phyloP scores from a whole-genome alignment of 176 grass and related monocot species.

The Paspalum notatum region DNA sequence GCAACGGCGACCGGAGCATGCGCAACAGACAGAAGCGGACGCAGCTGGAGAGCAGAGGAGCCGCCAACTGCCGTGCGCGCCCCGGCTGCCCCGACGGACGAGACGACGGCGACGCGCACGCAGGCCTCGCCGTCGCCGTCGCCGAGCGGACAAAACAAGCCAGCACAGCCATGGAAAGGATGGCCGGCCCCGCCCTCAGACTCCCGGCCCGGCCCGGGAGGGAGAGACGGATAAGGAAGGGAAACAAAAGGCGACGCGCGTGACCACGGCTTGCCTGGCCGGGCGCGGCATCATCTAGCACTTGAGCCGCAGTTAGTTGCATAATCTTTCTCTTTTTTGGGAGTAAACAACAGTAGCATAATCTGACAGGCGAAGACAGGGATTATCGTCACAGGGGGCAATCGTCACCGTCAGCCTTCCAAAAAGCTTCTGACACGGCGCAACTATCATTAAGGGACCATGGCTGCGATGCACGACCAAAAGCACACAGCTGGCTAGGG shows the following conservation, averaged over 20 bases:
- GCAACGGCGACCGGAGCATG: too few relatives aligned
- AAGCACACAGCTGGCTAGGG: not conserved
- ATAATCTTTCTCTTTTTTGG: too few relatives aligned
- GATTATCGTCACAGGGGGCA: not conserved
- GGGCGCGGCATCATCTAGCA: not conserved
- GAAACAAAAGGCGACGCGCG: slow-evolving; percentile 18
- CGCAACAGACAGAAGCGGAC: too few relatives aligned
- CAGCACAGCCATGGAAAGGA: too few relatives aligned
- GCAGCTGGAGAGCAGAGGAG: too few relatives aligned
- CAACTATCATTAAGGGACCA: slow-evolving; percentile 5
- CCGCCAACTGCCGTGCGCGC: too few relatives aligned
- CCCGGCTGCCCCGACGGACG: too few relatives aligned
- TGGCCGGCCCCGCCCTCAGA: too few relatives aligned
- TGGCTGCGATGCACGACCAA: slow-evolving; percentile 14
- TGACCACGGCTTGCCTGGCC: not conserved
- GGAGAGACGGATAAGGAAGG: not conserved
- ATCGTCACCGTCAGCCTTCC: slow-evolving; percentile 20
- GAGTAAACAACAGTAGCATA: too few relatives aligned
- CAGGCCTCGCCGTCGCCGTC: not conserved
- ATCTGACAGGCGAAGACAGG: not conserved
- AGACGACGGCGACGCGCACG: not conserved
- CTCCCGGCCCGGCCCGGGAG: too few relatives aligned
- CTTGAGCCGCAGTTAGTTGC: too few relatives aligned
- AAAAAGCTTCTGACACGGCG: slow-evolving; percentile 6
- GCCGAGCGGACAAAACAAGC: not conserved